Evolutionary conservation across 805 yeast species (phyloP).

Genomic region (Yarrowia sp.): DNA sequence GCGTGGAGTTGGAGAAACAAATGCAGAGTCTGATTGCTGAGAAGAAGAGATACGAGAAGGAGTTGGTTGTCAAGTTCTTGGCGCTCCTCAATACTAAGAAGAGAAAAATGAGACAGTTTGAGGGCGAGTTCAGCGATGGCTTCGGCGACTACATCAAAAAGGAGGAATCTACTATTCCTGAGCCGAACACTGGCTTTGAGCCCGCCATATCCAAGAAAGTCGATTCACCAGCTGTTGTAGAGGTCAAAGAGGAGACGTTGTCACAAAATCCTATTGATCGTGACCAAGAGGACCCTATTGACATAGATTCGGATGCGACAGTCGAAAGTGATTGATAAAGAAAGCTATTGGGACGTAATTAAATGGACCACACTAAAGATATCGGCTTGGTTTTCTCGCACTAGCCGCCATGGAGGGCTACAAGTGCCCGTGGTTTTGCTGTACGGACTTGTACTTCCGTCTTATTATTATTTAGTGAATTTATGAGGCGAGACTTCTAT

Average conservation of each 20-base stretch:
- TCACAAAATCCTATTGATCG: background rate
- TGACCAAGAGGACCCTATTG: background rate
- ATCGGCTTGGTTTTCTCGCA: too few species aligned
- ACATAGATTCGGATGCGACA: conserved; percentile 5
- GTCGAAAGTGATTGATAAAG: conserved; percentile 5
- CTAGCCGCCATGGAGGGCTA: too few species aligned
- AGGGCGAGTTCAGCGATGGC: conserved; percentile 6
- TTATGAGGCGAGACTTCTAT: too few species aligned
- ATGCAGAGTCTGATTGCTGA: conserved; percentile 27
- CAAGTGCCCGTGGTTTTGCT: too few species aligned
- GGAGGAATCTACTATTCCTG: background rate
- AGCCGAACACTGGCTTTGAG: background rate
- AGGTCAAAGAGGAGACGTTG: background rate
- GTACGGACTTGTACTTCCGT: too few species aligned
- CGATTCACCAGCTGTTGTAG: background rate
- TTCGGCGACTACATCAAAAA: conserved; percentile 11
- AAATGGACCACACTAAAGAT: too few species aligned
- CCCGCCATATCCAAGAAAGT: too few species aligned
- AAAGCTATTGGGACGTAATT: too few species aligned
- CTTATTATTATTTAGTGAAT: too few species aligned
- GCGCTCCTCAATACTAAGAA: conserved; percentile 30
- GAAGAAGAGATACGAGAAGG: conserved; percentile 29
- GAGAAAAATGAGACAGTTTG: conserved; percentile 29
- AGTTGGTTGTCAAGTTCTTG: conserved; percentile 29
- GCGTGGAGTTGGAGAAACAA: conserved; percentile 26